Percentiles rank a stretch among this genome's conserved stretches.
Conservation (phyloP, 345 rosid species). For the Hevea brasiliensis region DNA sequence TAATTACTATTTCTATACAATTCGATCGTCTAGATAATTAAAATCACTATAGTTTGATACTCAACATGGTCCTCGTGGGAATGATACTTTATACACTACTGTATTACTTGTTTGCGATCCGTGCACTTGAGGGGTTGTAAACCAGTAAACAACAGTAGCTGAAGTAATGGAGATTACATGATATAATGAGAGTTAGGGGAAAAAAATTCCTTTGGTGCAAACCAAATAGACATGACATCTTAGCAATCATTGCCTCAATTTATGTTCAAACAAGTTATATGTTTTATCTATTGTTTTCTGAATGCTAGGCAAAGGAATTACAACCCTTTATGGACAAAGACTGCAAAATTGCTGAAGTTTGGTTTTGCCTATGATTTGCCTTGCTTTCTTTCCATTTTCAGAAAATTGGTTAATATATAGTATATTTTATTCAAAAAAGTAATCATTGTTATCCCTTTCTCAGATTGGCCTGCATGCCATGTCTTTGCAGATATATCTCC, state of each 20-base stretch:
- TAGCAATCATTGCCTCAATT: background rate
- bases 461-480: background rate
- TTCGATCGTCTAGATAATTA: too few relatives aligned
- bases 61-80: too few relatives aligned
- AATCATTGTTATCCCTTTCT: background rate
- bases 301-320: background rate
- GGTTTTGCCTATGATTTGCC: background rate
- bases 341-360: background rate
- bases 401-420: background rate
- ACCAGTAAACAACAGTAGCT: too few relatives aligned
- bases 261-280: background rate
- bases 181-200: background rate
- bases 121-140: too few relatives aligned
- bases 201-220: background rate
- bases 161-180: background rate
- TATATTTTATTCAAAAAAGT: background rate
- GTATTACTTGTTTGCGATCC: too few relatives aligned
- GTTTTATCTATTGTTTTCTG: background rate
- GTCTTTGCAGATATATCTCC: slow-evolving; percentile 66
- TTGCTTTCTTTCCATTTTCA: background rate
- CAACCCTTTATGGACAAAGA: background rate
- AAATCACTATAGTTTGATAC: too few relatives aligned
- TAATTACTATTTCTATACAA: too few relatives aligned
- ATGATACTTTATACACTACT: too few relatives aligned
- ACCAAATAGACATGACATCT: too few relatives aligned